Percentiles rank a stretch among this genome's conserved stretches.
Conservation (phyloP, 73 alveolate genomes). For the Stentor coeruleus region DNA sequence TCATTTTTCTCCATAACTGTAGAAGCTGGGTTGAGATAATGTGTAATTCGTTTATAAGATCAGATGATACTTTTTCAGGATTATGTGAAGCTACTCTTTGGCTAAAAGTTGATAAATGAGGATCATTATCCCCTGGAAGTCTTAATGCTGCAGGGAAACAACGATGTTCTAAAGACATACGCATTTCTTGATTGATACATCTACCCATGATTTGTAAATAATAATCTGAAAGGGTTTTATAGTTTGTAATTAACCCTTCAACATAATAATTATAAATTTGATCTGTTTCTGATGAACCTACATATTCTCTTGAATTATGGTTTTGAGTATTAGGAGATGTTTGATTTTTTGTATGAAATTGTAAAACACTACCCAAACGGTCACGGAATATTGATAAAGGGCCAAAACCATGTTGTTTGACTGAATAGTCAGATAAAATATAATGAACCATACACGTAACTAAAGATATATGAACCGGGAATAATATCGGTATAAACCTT, state of each 20-base stretch:
- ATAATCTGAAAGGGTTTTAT: not conserved
- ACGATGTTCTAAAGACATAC: not conserved
- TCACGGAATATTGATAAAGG: not conserved
- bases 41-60: slow-evolving; percentile 2
- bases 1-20: slow-evolving; percentile 21
- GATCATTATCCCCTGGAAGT: not conserved
- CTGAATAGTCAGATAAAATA: slow-evolving; percentile 26
- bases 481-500: slow-evolving; percentile 33
- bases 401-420: not conserved
- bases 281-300: not conserved
- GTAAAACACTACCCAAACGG: not conserved
- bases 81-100: slow-evolving; percentile 20
- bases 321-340: no score
- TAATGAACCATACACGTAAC: slow-evolving; percentile 37
- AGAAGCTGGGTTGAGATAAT: not conserved
- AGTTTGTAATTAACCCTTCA: not conserved
- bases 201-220: not conserved
- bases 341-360: no score
- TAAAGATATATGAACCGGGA: slow-evolving; percentile 32
- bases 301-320: slow-evolving; percentile 2
- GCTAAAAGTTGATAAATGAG: not conserved
- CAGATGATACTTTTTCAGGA: not conserved
- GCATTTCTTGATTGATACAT: not conserved
- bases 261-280: not conserved
- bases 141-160: not conserved